These are phyloP conservation scores for Hemileccinum rubropunctum DNA, from an alignment of 768 basidiomycete genomes.

Conservation along the genomic window DNA sequence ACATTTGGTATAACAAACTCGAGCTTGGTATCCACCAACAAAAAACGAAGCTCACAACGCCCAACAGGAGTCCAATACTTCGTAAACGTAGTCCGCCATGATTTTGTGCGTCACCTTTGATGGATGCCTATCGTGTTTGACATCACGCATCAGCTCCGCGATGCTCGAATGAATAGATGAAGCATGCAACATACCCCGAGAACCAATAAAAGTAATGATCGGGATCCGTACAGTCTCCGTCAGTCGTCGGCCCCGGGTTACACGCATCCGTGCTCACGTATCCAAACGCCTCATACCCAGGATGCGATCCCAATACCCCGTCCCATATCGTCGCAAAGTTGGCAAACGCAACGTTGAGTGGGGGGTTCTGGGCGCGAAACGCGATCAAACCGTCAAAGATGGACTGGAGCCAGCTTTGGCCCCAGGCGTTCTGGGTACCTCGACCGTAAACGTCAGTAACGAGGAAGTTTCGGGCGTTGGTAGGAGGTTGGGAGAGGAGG, in stretches of 20 bases:
- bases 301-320: slow-evolving; percentile 41
- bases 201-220: slow-evolving; percentile 56
- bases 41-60: background rate
- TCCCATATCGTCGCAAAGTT: slow-evolving; percentile 51
- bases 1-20: too few relatives aligned
- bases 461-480: slow-evolving; percentile 49
- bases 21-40: background rate
- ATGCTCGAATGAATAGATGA: background rate
- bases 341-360: slow-evolving; percentile 42
- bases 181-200: slow-evolving; percentile 36
- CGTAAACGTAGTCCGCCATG: slow-evolving; percentile 51
- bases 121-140: slow-evolving; percentile 39
- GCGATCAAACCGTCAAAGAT: slow-evolving; percentile 41
- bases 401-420: slow-evolving; percentile 47
- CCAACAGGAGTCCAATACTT: slow-evolving; percentile 37
- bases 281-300: slow-evolving; percentile 49
- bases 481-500: slow-evolving; percentile 47
- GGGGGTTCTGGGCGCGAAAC: slow-evolving; percentile 30
- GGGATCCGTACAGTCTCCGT: slow-evolving; percentile 37
- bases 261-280: slow-evolving; percentile 42
- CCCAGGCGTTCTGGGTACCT: slow-evolving; percentile 38
- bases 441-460: slow-evolving; percentile 51
- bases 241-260: slow-evolving; percentile 34
- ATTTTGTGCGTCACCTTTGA: slow-evolving; percentile 47
- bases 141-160: background rate